Percentiles rank a stretch among this genome's conserved stretches.
Evolutionary conservation across 2,329 filamentous ascomycete genomes (phyloP).

Genomic region (Neofusicoccum umdonicola): DNA sequence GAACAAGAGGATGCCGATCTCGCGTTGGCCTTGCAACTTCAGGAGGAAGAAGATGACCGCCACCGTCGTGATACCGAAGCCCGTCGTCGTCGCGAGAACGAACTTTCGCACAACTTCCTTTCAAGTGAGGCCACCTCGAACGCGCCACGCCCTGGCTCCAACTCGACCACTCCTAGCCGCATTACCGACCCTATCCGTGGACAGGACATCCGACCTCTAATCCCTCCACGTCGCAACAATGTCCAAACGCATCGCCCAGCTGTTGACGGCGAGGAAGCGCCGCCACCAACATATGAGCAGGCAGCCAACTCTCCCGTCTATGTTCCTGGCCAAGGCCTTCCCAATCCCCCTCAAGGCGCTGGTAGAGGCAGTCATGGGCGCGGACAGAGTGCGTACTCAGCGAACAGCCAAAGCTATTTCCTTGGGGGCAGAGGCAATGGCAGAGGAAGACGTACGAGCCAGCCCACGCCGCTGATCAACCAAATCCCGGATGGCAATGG

Average conservation of each 20-base stretch:
- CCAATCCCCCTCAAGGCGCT: constrained; percentile 33
- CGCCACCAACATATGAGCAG: constrained; percentile 66
- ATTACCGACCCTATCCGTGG: constrained; percentile 29
- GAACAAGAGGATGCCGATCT: constrained; percentile 81
- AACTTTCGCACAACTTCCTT: constrained; percentile 68
- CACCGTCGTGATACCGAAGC: constrained; percentile 61
- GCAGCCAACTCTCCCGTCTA: constrained; percentile 44
- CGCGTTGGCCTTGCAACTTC: constrained; percentile 84
- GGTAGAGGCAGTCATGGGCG: constrained; percentile 22
- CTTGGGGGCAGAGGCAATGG: constrained; percentile 16
- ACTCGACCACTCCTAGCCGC: constrained; percentile 22
- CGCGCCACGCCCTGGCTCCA: constrained; percentile 25
- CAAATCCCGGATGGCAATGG: constrained; percentile 1
- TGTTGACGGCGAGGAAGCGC: constrained; percentile 49
- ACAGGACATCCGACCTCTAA: constrained; percentile 40
- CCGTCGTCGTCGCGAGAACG: constrained; percentile 63
- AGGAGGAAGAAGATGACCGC: constrained; percentile 87
- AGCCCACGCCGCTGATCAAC: neutral
- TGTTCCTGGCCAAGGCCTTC: constrained; percentile 22
- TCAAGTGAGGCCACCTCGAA: constrained; percentile 36
- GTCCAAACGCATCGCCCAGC: constrained; percentile 24
- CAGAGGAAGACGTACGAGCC: neutral
- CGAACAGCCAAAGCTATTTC: constrained; percentile 13
- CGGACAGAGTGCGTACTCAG: constrained; percentile 16
- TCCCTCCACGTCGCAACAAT: constrained; percentile 45